Evolutionary conservation across 1,284 basidiomycete species (phyloP).

Genomic region (Phellinidium pouzarii): DNA sequence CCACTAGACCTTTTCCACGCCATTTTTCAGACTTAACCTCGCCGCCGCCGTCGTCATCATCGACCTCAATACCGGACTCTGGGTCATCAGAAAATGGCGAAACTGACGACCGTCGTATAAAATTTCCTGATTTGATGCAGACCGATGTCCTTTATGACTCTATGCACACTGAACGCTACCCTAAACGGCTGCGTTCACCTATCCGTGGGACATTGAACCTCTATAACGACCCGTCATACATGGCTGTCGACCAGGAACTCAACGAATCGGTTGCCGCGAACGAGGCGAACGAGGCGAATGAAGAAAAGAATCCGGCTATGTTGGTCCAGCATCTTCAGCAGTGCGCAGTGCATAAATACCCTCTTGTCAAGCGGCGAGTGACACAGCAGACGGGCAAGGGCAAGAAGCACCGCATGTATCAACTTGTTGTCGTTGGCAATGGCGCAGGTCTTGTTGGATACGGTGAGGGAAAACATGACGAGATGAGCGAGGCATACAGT

Average conservation of each 20-base stretch:
- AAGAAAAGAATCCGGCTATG: constrained; percentile 20
- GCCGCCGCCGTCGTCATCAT: not conserved
- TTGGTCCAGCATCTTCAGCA: constrained; percentile 20
- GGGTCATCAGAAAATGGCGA: not conserved
- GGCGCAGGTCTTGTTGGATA: constrained; percentile 86
- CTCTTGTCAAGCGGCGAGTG: constrained; percentile 54
- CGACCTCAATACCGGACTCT: not conserved
- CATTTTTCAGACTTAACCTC: constrained; percentile 1
- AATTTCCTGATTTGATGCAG: constrained; percentile 17
- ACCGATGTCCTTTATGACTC: constrained; percentile 17
- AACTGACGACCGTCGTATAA: not conserved
- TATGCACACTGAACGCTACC: constrained; percentile 2
- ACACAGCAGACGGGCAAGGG: constrained; percentile 85
- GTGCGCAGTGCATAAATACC: constrained; percentile 45
- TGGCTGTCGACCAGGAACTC: constrained; percentile 24
- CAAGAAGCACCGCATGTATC: constrained; percentile 62
- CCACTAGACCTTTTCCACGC: not conserved
- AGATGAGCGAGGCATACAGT: constrained; percentile 50
- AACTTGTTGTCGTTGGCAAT: constrained; percentile 78
- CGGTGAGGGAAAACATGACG: constrained; percentile 79
- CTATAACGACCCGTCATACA: constrained; percentile 48
- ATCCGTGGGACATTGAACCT: constrained; percentile 35
- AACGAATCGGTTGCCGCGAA: constrained; percentile 18
- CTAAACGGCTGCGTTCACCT: constrained; percentile 1
- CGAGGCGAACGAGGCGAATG: constrained; percentile 15